Conservation (phyloP, 2,329 filamentous ascomycete genomes). For the Xylaria sp. region DNA sequence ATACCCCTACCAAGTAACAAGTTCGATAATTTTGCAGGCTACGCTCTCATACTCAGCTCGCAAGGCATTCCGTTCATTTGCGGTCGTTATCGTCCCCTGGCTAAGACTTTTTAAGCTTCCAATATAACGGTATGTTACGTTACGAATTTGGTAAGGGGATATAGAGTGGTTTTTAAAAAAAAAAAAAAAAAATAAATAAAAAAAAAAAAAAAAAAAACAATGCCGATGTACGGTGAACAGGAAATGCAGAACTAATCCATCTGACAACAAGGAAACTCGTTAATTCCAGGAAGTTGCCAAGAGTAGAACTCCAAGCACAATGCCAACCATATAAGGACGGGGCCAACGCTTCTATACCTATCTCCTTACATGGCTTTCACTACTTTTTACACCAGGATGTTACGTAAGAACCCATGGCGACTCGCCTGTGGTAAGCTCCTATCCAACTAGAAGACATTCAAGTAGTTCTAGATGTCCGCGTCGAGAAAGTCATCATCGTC, state of each 20-base stretch:
- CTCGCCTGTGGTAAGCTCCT: accelerated
- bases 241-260: not conserved
- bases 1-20: not conserved
- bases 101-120: not conserved
- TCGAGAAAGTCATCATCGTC: not conserved
- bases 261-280: not conserved
- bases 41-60: not conserved
- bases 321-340: not conserved
- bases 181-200: no score
- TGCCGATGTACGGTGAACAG: not conserved
- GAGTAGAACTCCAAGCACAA: not conserved
- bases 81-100: not conserved
- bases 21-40: not conserved
- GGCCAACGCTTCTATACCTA: not conserved
- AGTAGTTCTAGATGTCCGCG: not conserved
- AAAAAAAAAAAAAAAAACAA: no score
- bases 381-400: not conserved
- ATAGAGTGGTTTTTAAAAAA: not conserved
- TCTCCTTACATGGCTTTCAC: not conserved
- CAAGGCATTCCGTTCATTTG: not conserved
- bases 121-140: not conserved
- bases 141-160: not conserved
- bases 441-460: not conserved
- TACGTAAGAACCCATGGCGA: not conserved
- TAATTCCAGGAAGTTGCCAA: not conserved